Evolutionary conservation across 2,329 filamentous ascomycete genomes (phyloP), one percentile per base, ranked within the genome.

Genomic region (Bisporella sp.): DNA sequence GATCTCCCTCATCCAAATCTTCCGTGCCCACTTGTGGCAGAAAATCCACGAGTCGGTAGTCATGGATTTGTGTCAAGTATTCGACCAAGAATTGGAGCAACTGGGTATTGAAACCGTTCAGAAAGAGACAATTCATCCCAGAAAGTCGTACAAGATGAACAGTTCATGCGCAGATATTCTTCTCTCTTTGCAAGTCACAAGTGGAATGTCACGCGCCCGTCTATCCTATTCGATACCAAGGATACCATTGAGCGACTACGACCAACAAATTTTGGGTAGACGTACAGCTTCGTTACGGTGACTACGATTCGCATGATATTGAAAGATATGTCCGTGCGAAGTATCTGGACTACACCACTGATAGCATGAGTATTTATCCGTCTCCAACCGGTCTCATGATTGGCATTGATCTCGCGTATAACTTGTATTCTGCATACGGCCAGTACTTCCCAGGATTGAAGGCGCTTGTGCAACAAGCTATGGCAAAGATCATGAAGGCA

Each of bases 111-210:
- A 99, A 70, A 95, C 90, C 2, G 93, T 97, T 4, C 93, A 99
- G 67, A 99, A 99, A 71, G 93, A 99, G 73, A 97, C 93, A 0
- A 99, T 99, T 53, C 93, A 99, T 74, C 93, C 93, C 47, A 82
- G 93, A 81, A 99, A 99, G 72, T 96, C 90, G 4, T 99, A 99
- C 81, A 99, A 99, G 81, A 99, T 99, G 93, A 99, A 99, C 76
- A 96, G 91, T 63, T 97, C 92, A 51, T 97, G 93, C 64, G 93
- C 95, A 4, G 93, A 99, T 68, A 96, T 99, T 56, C 77, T 97
- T 49, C 79, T 49, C 79, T 99, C 7, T 99, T 99, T 65, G 92
- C 93, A 37, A 95, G 87, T 57, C 93, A 97, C 73, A 99, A 97
- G 69, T 99, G 95, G 95, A 97, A 95, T 56, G 91, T 99, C 47